Conservation (phyloP, 768 basidiomycete species). For the Lentinula boryana region DNA sequence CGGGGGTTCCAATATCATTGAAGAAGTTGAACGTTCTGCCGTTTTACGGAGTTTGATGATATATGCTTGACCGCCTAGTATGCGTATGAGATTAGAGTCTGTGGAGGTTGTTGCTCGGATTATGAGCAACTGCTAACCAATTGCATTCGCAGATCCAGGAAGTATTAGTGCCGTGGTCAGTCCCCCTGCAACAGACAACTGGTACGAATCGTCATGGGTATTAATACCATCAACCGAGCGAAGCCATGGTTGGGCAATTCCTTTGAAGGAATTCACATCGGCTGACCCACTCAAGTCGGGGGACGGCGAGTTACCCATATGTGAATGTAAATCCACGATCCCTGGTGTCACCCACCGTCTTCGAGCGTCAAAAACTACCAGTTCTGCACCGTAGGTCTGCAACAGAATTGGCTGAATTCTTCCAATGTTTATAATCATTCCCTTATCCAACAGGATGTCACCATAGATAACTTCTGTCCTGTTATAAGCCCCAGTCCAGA, state of each 20-base stretch:
- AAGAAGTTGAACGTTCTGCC: slow-evolving; percentile 59
- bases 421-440: slow-evolving; percentile 59
- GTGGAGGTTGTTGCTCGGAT: too few species aligned
- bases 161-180: slow-evolving; percentile 73
- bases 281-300: slow-evolving; percentile 37
- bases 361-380: slow-evolving; percentile 43
- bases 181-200: slow-evolving; percentile 68
- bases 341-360: slow-evolving; percentile 82
- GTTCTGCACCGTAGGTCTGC: slow-evolving; percentile 6
- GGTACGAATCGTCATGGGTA: slow-evolving; percentile 72
- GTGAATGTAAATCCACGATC: slow-evolving; percentile 63
- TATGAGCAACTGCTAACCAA: slow-evolving; percentile 33
- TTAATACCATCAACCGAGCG: slow-evolving; percentile 75
- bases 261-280: slow-evolving; percentile 53
- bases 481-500: slow-evolving; percentile 76
- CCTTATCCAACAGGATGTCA: slow-evolving; percentile 66
- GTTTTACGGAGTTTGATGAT: slow-evolving; percentile 77
- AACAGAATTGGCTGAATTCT: slow-evolving; percentile 22
- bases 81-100: not conserved
- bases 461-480: slow-evolving; percentile 62
- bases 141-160: slow-evolving; percentile 66
- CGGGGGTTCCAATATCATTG: slow-evolving; percentile 74
- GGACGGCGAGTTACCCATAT: slow-evolving; percentile 49
- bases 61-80: slow-evolving; percentile 65
- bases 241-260: slow-evolving; percentile 51